Percentiles rank a stretch among this genome's conserved stretches.
Evolutionary conservation across 2,329 filamentous ascomycete genomes (phyloP).

Genomic region (Clarireedia sp.): DNA sequence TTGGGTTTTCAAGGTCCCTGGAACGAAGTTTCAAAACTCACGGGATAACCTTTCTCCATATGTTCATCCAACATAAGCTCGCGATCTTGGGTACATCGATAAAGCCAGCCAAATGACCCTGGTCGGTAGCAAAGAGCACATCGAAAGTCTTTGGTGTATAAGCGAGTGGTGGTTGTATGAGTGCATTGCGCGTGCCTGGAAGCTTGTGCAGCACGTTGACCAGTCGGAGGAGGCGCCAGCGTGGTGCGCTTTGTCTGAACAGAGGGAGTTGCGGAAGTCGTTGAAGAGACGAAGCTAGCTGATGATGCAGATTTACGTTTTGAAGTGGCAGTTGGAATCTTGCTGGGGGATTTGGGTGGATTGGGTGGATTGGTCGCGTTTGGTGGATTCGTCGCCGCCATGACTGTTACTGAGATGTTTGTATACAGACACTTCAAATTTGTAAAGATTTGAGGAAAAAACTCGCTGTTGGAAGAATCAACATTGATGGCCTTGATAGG

Average conservation of each 20-base stretch:
- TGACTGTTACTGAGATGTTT: neutral
- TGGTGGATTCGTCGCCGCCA: neutral
- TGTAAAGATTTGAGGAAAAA: neutral
- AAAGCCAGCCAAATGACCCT: constrained; percentile 62
- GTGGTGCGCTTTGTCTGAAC: neutral
- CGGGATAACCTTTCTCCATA: constrained; percentile 24
- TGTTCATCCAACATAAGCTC: constrained; percentile 37
- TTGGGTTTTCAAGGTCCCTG: constrained; percentile 17
- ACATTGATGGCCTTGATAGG: neutral
- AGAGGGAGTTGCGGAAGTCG: neutral
- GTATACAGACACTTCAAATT: neutral
- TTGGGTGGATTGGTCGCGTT: neutral
- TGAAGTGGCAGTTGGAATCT: neutral
- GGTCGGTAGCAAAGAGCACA: constrained; percentile 52
- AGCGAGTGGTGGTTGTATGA: constrained; percentile 59
- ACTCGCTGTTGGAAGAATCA: neutral
- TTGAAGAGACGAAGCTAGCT: constrained; percentile 3
- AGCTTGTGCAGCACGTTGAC: neutral
- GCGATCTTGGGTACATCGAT: constrained; percentile 61
- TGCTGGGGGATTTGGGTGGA: neutral
- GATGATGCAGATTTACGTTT: constrained; percentile 1
- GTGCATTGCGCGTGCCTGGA: constrained; percentile 42
- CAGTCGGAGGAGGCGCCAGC: neutral
- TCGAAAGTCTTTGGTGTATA: constrained; percentile 44
- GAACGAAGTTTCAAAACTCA: constrained; percentile 14